phyloP scores from a whole-genome alignment of 768 basidiomycete species.

The Mycena latifolia region DNA sequence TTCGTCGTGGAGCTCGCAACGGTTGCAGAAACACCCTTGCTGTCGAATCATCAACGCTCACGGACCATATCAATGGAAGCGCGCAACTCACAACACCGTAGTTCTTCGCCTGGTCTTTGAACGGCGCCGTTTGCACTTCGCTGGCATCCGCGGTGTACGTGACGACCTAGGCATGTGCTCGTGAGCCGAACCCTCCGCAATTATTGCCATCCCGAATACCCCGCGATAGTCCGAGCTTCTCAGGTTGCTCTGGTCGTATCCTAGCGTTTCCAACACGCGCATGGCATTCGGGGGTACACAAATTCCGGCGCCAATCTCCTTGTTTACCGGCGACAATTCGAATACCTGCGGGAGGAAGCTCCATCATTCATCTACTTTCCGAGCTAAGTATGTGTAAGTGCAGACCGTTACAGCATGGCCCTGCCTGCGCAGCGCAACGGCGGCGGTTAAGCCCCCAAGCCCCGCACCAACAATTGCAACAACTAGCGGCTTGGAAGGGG shows the following conservation, averaged over 20 bases:
- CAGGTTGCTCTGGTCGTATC: background rate
- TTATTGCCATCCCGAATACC: background rate
- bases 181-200: background rate
- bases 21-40: background rate
- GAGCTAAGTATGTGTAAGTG: too few species aligned
- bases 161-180: background rate
- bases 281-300: background rate
- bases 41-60: background rate
- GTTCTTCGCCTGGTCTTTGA: slow-evolving; percentile 2
- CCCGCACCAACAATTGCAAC: too few species aligned
- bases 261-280: background rate
- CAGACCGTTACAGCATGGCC: background rate
- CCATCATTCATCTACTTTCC: too few species aligned
- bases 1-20: slow-evolving; percentile 1
- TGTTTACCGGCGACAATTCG: background rate
- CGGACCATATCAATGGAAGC: too few species aligned
- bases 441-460: background rate
- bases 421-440: slow-evolving; percentile 1
- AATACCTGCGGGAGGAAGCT: background rate
- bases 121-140: background rate
- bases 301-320: slow-evolving; percentile 2
- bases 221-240: background rate
- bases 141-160: background rate
- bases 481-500: background rate
- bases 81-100: background rate